Evolutionary conservation across 2,329 filamentous ascomycete species (phyloP).

Genomic region (Aspergillus quadricinctus): DNA sequence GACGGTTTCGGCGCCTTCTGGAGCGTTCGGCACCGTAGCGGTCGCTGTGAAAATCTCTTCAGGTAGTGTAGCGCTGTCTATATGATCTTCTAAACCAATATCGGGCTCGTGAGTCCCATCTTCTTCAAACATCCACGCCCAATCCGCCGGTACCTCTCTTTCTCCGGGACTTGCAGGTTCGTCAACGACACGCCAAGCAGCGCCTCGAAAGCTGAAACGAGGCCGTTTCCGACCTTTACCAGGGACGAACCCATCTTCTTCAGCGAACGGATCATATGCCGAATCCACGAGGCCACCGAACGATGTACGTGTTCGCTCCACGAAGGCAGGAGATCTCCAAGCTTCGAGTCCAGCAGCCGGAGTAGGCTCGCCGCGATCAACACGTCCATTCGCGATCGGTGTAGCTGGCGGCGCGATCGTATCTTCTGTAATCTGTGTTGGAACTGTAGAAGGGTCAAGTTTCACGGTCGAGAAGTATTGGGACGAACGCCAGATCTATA

Average conservation of each 20-base stretch:
- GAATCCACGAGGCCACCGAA: conserved; percentile 64
- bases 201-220: conserved; percentile 62
- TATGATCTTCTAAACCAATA: conserved; percentile 8
- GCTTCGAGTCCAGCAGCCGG: conserved; percentile 44
- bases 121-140: conserved; percentile 25
- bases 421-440: conserved; percentile 17
- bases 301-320: conserved; percentile 66
- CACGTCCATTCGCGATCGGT: conserved; percentile 20
- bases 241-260: conserved; percentile 60
- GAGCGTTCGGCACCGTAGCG: not conserved
- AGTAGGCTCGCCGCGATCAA: conserved; percentile 4
- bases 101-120: conserved; percentile 12
- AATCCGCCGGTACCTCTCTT: conserved; percentile 35
- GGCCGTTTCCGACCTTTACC: conserved; percentile 65
- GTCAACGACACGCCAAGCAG: conserved; percentile 70
- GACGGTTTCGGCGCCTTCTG: not conserved
- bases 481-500: conserved; percentile 25
- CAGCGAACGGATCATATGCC: conserved; percentile 61
- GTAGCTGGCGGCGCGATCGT: conserved; percentile 20
- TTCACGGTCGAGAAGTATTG: conserved; percentile 39
- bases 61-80: not conserved
- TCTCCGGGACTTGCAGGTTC: conserved; percentile 65
- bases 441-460: conserved; percentile 46
- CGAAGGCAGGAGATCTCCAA: conserved; percentile 75
- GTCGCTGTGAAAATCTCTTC: conserved; percentile 3